These are phyloP conservation scores for Ulmus americana DNA, from an alignment of 331 rosid species.

Conservation along the genomic window DNA sequence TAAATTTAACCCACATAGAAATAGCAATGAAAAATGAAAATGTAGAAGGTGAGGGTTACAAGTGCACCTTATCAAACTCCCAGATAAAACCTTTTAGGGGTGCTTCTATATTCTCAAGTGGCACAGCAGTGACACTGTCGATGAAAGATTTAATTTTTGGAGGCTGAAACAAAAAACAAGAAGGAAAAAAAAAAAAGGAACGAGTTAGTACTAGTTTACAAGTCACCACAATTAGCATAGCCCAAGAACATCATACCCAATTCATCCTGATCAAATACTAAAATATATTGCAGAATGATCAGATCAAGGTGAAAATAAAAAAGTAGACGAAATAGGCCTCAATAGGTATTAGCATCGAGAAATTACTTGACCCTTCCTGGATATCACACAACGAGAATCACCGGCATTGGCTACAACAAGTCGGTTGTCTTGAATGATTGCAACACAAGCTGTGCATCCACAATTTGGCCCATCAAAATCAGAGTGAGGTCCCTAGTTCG, in stretches of 20 bases:
- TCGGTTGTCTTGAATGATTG: conserved; percentile 52
- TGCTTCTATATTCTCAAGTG: conserved; percentile 79
- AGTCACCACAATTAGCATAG: conserved; percentile 6
- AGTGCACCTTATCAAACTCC: conserved; percentile 93
- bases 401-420: conserved; percentile 94
- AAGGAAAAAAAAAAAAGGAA: background rate
- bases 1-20: conserved; percentile 28
- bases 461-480: conserved; percentile 77
- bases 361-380: conserved; percentile 87
- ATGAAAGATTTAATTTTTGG: conserved; percentile 81
- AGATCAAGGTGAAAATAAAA: background rate
- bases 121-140: conserved; percentile 68
- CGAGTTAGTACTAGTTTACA: conserved; percentile 20
- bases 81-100: conserved; percentile 71
- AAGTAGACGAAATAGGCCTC: background rate
- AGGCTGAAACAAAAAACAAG: conserved; percentile 63
- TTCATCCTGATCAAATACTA: too few species aligned
- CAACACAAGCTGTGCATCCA: conserved; percentile 96
- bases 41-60: conserved; percentile 24
- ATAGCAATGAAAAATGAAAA: conserved; percentile 9
- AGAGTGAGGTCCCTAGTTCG: conserved; percentile 85
- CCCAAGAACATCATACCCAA: background rate
- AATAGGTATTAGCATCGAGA: conserved; percentile 10
- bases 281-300: too few species aligned
- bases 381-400: conserved; percentile 86